phyloP scores from a whole-genome alignment of 352 stramenopile species.

The Phytophthora idaei region DNA sequence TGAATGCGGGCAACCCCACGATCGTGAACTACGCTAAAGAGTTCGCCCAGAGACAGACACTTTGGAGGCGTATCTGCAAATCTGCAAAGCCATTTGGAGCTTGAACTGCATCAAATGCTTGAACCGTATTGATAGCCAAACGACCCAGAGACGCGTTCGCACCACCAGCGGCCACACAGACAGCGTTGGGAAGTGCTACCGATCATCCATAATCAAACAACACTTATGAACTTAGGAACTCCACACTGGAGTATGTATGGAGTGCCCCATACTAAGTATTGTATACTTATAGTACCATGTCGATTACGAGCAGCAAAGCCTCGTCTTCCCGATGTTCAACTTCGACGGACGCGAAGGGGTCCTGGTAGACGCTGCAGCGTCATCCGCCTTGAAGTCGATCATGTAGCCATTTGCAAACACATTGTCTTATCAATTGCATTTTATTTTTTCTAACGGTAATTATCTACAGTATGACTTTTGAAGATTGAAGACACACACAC shows the following conservation, averaged over 20 bases:
- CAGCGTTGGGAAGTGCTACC: neutral
- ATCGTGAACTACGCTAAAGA: neutral
- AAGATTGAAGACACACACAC: no score
- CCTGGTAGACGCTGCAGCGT: conserved; percentile 14
- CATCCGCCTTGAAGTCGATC: neutral
- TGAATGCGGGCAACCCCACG: neutral
- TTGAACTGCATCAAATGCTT: conserved; percentile 9
- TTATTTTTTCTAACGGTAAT: no score
- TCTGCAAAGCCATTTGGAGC: conserved; percentile 21
- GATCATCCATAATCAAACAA: conserved; percentile 16
- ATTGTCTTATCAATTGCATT: no score
- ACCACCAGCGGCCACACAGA: neutral
- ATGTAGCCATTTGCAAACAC: neutral
- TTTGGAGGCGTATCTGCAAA: neutral
- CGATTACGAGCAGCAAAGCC: conserved; percentile 13
- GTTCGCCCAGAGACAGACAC: neutral
- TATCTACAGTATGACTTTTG: no score
- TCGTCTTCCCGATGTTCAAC: conserved; percentile 6
- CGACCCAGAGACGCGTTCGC: neutral
- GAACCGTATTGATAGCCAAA: conserved; percentile 19
- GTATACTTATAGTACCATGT: no score
- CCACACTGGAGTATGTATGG: no score
- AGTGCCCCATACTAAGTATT: no score
- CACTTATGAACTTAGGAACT: no score
- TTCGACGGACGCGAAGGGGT: neutral